These are phyloP conservation scores for Colletotrichum lini DNA, from an alignment of 2,329 filamentous ascomycete species.

Conservation along the genomic window DNA sequence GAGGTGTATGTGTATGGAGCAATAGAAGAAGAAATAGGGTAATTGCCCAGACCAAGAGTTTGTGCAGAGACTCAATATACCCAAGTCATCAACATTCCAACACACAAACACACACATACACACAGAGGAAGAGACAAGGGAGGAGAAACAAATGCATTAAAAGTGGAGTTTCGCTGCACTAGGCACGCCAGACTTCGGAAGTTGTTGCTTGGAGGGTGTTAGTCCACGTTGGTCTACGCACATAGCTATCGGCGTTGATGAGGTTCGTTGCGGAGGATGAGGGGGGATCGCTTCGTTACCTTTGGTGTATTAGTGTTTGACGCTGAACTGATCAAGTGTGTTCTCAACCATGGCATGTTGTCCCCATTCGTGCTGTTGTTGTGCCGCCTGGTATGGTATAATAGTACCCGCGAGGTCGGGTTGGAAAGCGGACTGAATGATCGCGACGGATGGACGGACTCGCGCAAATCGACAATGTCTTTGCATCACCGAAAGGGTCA, in stretches of 20 bases:
- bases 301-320: background rate
- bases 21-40: constrained; percentile 16
- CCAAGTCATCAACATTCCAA: constrained; percentile 33
- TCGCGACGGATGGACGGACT: too few relatives aligned
- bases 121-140: background rate
- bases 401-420: too few relatives aligned
- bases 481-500: too few relatives aligned
- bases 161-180: background rate
- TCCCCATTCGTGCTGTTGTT: background rate
- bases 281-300: background rate
- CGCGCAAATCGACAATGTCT: too few relatives aligned
- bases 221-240: background rate
- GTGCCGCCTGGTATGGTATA: too few relatives aligned
- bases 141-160: background rate
- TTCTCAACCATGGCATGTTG: background rate
- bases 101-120: background rate
- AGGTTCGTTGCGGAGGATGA: background rate
- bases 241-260: constrained; percentile 12
- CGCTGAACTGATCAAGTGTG: background rate
- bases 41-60: constrained; percentile 13
- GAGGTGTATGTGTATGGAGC: constrained; percentile 4
- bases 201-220: background rate
- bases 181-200: background rate
- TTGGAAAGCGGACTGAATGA: too few relatives aligned
- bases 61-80: constrained; percentile 37